Percentiles rank a stretch among this genome's conserved stretches.
phyloP scores from a whole-genome alignment of 2,329 filamentous ascomycete genomes.

The Xylaria sp. region DNA sequence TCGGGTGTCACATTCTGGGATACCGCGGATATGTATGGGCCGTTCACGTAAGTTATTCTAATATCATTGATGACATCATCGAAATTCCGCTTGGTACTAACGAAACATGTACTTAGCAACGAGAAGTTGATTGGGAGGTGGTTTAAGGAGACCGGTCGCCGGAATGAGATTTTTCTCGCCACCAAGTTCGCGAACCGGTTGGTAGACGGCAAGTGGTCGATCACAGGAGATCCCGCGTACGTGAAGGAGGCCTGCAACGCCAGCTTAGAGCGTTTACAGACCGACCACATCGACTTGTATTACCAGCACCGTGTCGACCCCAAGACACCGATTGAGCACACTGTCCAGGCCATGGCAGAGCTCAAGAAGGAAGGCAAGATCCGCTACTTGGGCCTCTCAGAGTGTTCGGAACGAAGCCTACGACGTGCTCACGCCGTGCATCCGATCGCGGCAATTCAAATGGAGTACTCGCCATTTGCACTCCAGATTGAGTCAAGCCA shows the following conservation, averaged over 20 bases:
- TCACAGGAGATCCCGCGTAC: slow-evolving; percentile 45
- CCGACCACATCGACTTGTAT: slow-evolving; percentile 64
- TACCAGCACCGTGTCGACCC: slow-evolving; percentile 63
- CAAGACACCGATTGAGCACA: slow-evolving; percentile 59
- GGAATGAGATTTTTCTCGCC: slow-evolving; percentile 62
- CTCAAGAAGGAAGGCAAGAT: slow-evolving; percentile 64
- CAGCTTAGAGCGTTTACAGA: slow-evolving; percentile 59
- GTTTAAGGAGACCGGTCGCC: slow-evolving; percentile 57
- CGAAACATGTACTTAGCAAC: slow-evolving; percentile 39
- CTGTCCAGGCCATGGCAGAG: slow-evolving; percentile 59
- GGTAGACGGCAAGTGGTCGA: slow-evolving; percentile 37
- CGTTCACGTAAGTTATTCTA: slow-evolving; percentile 48
- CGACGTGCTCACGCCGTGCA: slow-evolving; percentile 60
- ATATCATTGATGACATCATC: neutral
- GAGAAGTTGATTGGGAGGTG: slow-evolving; percentile 58
- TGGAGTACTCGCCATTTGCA: slow-evolving; percentile 64
- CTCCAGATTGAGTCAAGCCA: slow-evolving; percentile 67
- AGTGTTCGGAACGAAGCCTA: slow-evolving; percentile 59
- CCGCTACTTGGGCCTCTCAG: slow-evolving; percentile 62
- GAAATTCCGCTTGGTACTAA: neutral
- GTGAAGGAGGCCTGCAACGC: slow-evolving; percentile 47
- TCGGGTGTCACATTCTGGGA: slow-evolving; percentile 48
- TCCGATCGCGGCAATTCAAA: slow-evolving; percentile 62
- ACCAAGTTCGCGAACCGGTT: slow-evolving; percentile 62
- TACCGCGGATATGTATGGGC: slow-evolving; percentile 51